These are phyloP conservation scores for Giardia muris DNA, from an alignment of 208 protist species.

Conservation along the genomic window DNA sequence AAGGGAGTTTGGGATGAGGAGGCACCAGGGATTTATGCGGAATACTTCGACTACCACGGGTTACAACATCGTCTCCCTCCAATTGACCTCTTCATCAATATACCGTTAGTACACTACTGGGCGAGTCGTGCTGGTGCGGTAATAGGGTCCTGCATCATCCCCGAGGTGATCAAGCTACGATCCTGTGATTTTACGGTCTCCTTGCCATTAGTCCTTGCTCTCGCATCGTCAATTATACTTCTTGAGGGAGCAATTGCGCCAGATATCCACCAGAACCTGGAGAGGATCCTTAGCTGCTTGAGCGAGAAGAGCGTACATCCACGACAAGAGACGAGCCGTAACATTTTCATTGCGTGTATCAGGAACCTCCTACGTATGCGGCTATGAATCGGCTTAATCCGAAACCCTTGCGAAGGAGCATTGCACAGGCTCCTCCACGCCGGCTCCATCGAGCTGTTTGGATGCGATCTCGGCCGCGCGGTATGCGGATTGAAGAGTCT, in stretches of 20 bases:
- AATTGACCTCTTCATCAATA: not conserved
- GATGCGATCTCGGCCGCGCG: not conserved
- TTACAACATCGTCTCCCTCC: not conserved
- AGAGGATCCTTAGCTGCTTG: not conserved
- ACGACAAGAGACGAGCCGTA: not conserved
- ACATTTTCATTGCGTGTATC: not conserved
- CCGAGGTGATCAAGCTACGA: not conserved
- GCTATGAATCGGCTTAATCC: not conserved
- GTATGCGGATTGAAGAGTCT: not conserved
- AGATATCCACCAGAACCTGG: not conserved
- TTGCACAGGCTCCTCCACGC: too few species aligned
- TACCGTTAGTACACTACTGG: not conserved
- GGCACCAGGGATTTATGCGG: not conserved
- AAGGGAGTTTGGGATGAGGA: not conserved
- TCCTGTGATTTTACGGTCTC: not conserved
- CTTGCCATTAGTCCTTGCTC: not conserved
- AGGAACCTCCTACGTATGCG: not conserved
- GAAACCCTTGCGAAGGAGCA: too few species aligned
- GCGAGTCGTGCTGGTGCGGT: not conserved
- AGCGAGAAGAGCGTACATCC: not conserved
- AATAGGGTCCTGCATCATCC: not conserved
- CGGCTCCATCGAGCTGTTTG: not conserved
- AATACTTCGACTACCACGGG: not conserved
- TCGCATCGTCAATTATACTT: not conserved
- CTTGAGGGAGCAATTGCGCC: not conserved